phyloP scores from a whole-genome alignment of 257 asterid species.

The Solanum tarapatanum region DNA sequence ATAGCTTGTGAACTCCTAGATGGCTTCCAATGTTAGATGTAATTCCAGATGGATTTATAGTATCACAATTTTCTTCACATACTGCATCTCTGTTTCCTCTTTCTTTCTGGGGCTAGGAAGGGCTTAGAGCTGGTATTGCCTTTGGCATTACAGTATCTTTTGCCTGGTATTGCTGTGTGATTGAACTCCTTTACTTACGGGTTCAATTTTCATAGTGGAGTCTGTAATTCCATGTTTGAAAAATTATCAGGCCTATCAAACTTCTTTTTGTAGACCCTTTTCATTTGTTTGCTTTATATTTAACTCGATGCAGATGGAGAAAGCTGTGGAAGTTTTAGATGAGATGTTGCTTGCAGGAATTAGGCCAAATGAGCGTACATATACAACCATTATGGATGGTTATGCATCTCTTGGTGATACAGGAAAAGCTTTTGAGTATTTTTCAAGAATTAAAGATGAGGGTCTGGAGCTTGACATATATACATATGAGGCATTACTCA shows the following conservation, averaged over 20 bases:
- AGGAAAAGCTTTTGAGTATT: conserved; percentile 91
- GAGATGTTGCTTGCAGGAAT: conserved; percentile 85
- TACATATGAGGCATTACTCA: conserved; percentile 87
- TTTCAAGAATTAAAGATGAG: conserved; percentile 62
- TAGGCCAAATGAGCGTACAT: conserved; percentile 79
- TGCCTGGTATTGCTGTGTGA: not conserved
- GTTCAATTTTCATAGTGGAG: not conserved
- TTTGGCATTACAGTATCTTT: not conserved
- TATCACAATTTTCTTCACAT: not conserved
- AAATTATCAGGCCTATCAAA: not conserved
- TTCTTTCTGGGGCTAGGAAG: not conserved
- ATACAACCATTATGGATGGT: conserved; percentile 91
- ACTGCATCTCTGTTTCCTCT: not conserved
- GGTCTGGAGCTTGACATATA: conserved; percentile 87
- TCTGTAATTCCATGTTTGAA: not conserved
- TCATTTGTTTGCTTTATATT: not conserved
- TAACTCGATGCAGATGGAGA: conserved; percentile 59
- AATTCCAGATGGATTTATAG: not conserved
- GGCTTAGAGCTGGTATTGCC: not conserved
- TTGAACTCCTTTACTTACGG: not conserved
- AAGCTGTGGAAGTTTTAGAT: conserved; percentile 64
- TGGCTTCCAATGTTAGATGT: not conserved
- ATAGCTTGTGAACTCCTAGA: not conserved
- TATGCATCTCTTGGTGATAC: conserved; percentile 95
- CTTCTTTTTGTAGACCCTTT: not conserved